These are phyloP conservation scores for Penicillium argentinense DNA, from an alignment of 495 filamentous ascomycete genomes.

Conservation along the genomic window DNA sequence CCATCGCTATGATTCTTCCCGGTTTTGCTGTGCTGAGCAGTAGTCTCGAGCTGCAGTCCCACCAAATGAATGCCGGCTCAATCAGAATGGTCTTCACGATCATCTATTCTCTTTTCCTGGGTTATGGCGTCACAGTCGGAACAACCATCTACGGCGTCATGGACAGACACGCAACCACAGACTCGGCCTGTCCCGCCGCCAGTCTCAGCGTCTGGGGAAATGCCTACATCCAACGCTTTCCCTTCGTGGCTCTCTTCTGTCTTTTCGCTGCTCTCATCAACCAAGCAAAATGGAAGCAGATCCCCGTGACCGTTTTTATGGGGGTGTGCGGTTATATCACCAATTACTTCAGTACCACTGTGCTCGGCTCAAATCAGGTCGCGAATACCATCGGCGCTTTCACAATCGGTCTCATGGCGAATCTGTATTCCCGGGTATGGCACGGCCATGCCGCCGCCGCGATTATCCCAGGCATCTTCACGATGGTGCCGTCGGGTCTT, in stretches of 20 bases:
- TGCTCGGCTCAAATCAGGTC: conserved; percentile 72
- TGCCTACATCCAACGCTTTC: conserved; percentile 47
- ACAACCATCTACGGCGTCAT: conserved; percentile 83
- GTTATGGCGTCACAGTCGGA: conserved; percentile 95
- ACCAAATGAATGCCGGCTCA: conserved; percentile 80
- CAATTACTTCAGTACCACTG: conserved; percentile 70
- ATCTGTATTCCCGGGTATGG: conserved; percentile 75
- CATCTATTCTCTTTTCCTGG: conserved; percentile 90
- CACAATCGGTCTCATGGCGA: conserved; percentile 77
- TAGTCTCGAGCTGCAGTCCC: conserved; percentile 80
- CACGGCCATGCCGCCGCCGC: conserved; percentile 82
- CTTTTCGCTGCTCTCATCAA: conserved; percentile 79
- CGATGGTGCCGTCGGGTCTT: conserved; percentile 83
- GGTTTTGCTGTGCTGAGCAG: conserved; percentile 80
- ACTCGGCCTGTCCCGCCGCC: conserved; percentile 55
- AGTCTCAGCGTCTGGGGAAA: conserved; percentile 38
- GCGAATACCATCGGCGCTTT: conserved; percentile 81
- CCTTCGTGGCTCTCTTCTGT: conserved; percentile 70
- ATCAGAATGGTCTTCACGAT: conserved; percentile 91
- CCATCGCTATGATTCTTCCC: conserved; percentile 86
- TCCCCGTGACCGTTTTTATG: conserved; percentile 76
- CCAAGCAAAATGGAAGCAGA: conserved; percentile 82
- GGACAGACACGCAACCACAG: conserved; percentile 67
- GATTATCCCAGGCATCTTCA: conserved; percentile 90
- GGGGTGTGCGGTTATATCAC: conserved; percentile 75